phyloP scores from a whole-genome alignment of 208 protist genomes.

The Porcisia hertigi region DNA sequence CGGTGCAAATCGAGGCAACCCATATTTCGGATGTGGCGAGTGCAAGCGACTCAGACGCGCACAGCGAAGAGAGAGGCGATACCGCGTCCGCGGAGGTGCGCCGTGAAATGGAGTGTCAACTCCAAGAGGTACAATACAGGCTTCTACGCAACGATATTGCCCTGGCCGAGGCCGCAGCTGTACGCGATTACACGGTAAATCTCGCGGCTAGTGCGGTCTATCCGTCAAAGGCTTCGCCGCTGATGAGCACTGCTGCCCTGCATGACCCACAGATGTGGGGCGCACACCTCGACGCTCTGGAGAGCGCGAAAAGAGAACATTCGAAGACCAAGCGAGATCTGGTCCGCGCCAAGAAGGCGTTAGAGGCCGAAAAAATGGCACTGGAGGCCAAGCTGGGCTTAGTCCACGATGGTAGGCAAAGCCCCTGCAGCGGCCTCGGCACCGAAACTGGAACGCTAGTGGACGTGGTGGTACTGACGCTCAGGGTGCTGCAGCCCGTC shows the following conservation, averaged over 20 bases:
- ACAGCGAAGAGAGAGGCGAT: not conserved
- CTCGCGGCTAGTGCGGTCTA: conserved; percentile 13
- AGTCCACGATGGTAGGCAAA: not conserved
- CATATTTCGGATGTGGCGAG: conserved; percentile 15
- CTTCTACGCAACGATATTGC: conserved; percentile 24
- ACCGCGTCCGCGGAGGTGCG: conserved; percentile 14
- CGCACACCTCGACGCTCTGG: conserved; percentile 22
- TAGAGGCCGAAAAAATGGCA: conserved; percentile 11
- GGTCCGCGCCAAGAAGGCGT: conserved; percentile 6
- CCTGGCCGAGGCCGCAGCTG: conserved; percentile 11
- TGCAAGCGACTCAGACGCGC: conserved; percentile 19
- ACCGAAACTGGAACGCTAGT: not conserved
- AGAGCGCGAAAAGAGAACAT: conserved; percentile 11
- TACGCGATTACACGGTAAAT: conserved; percentile 16
- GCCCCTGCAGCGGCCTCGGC: not conserved
- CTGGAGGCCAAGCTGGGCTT: conserved; percentile 10
- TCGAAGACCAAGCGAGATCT: conserved; percentile 11
- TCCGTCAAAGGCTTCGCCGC: not conserved
- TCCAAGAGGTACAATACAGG: conserved; percentile 13
- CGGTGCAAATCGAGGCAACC: conserved; percentile 20
- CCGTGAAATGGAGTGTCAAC: conserved; percentile 22
- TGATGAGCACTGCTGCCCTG: conserved; percentile 10
- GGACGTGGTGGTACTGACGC: conserved; percentile 20
- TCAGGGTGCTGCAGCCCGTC: conserved; percentile 25
- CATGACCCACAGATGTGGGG: conserved; percentile 20